These are phyloP conservation scores for Blastocystis sp. DNA, from an alignment of 352 stramenopile species.

Conservation along the genomic window DNA sequence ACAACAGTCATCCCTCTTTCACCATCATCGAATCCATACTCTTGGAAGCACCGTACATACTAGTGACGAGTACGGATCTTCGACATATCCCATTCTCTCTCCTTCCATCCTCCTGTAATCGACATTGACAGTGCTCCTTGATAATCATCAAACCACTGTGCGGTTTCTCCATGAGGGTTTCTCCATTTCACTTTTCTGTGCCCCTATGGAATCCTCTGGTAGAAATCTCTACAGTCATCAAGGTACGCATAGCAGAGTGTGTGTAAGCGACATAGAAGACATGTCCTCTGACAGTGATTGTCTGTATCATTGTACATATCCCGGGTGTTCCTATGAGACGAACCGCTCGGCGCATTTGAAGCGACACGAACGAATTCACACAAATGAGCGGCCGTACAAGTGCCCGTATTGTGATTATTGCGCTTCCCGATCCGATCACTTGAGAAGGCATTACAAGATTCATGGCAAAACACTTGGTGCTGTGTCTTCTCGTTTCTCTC, in stretches of 20 bases:
- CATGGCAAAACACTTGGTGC: conserved; percentile 1
- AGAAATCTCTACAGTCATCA: background rate
- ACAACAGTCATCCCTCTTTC: too few species aligned
- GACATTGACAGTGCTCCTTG: background rate
- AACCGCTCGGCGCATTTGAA: conserved; percentile 45
- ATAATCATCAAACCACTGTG: background rate
- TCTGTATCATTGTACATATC: conserved; percentile 53
- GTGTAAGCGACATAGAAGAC: background rate
- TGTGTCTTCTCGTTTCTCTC: background rate
- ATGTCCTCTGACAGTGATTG: conserved; percentile 50
- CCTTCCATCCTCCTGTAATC: too few species aligned
- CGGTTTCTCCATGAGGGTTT: background rate
- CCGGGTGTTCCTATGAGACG: conserved; percentile 43
- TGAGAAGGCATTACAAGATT: conserved; percentile 35
- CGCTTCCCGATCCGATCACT: conserved; percentile 55
- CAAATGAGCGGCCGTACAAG: conserved; percentile 47
- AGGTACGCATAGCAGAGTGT: background rate
- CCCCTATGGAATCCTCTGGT: background rate
- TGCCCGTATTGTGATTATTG: conserved; percentile 57
- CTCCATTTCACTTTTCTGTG: conserved; percentile 6
- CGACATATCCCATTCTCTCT: too few species aligned
- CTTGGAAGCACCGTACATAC: too few species aligned
- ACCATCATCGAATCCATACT: too few species aligned
- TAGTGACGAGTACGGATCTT: too few species aligned
- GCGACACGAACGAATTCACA: conserved; percentile 52